Percentiles rank a stretch among this genome's conserved stretches.
Evolutionary conservation across 2,329 filamentous ascomycete genomes (phyloP).

Genomic region (Macrophomina tecta): DNA sequence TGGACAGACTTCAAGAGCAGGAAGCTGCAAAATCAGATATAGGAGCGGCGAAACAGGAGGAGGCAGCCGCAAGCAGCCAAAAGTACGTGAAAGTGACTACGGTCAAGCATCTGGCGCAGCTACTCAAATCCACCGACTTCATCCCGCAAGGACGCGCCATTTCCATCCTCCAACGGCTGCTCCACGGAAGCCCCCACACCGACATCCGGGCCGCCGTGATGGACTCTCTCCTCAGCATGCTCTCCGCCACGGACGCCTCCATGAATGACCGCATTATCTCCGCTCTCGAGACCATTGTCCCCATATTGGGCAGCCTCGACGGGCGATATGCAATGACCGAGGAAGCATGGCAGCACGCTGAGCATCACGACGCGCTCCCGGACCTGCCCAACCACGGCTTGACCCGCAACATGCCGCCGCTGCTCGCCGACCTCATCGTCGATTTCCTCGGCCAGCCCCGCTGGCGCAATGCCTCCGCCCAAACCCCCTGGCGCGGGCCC

Average conservation of each 20-base stretch:
- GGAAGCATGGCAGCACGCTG: conserved; percentile 40
- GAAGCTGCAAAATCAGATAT: not conserved
- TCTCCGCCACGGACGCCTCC: conserved; percentile 31
- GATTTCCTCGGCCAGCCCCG: not conserved
- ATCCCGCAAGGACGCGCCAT: conserved; percentile 40
- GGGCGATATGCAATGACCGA: conserved; percentile 41
- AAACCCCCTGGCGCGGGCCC: not conserved
- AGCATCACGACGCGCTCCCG: conserved; percentile 31
- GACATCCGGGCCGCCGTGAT: conserved; percentile 46
- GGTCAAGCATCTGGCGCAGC: conserved; percentile 49
- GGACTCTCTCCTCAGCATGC: conserved; percentile 42
- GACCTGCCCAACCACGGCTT: not conserved
- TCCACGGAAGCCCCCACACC: conserved; percentile 41
- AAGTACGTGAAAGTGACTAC: conserved; percentile 49
- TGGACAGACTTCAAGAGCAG: conserved; percentile 30
- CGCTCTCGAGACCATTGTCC: conserved; percentile 39
- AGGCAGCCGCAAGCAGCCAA: conserved; percentile 23
- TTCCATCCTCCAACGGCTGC: conserved; percentile 40
- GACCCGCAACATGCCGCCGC: conserved; percentile 15
- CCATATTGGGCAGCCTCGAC: conserved; percentile 43
- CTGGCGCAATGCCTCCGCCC: not conserved
- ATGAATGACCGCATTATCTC: conserved; percentile 32
- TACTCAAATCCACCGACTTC: conserved; percentile 43
- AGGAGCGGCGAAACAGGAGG: conserved; percentile 33
- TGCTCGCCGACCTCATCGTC: not conserved